Percentiles rank a stretch among this genome's conserved stretches.
Conservation (phyloP, 1,284 basidiomycete genomes). For the Sporisorium exsertum region DNA sequence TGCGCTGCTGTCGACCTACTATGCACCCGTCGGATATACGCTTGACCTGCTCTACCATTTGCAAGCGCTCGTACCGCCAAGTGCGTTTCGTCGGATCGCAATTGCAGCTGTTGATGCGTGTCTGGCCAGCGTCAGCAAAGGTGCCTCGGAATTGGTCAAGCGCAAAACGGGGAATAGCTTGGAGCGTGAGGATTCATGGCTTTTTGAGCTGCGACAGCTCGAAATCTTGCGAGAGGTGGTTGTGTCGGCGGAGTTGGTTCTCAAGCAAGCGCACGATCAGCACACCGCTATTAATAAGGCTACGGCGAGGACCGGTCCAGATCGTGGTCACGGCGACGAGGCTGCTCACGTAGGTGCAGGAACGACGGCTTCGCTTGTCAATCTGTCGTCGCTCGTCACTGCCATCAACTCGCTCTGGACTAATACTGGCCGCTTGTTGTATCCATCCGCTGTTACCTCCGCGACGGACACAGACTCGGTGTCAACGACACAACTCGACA, state of each 20-base stretch:
- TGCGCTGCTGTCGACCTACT: slow-evolving; percentile 28
- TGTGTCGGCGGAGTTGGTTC: slow-evolving; percentile 38
- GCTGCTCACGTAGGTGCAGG: neutral
- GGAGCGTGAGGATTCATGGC: slow-evolving; percentile 33
- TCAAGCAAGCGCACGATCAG: slow-evolving; percentile 27
- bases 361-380: slow-evolving; percentile 19
- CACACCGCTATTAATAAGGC: neutral
- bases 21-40: slow-evolving; percentile 28
- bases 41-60: slow-evolving; percentile 45
- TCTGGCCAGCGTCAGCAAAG: slow-evolving; percentile 21
- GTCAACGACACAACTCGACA: slow-evolving; percentile 9
- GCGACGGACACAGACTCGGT: neutral
- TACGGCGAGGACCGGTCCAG: neutral
- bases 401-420: slow-evolving; percentile 55
- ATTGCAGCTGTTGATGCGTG: slow-evolving; percentile 29
- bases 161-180: slow-evolving; percentile 14
- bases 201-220: slow-evolving; percentile 43
- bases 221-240: slow-evolving; percentile 45
- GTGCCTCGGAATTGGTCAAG: slow-evolving; percentile 21
- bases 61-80: slow-evolving; percentile 25
- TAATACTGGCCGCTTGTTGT: slow-evolving; percentile 41
- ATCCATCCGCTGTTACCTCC: slow-evolving; percentile 18
- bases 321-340: neutral
- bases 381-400: slow-evolving; percentile 34
- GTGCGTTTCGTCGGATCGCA: slow-evolving; percentile 26